phyloP scores from a whole-genome alignment of 208 protist genomes.

The Leishmania tarentolae region DNA sequence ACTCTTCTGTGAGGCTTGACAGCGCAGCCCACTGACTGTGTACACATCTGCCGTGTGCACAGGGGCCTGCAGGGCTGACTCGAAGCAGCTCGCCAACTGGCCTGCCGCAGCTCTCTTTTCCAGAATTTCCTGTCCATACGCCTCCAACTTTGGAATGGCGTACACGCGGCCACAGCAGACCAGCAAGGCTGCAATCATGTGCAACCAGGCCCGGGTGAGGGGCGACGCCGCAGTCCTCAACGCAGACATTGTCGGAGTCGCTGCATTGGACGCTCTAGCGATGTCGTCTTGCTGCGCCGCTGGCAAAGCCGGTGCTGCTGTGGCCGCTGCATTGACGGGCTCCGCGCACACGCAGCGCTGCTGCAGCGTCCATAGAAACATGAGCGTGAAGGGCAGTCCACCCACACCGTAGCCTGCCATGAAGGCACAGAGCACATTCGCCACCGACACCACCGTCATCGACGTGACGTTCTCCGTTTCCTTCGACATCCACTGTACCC shows the following conservation, averaged over 20 bases:
- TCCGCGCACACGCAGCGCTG: constrained; percentile 32
- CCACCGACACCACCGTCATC: constrained; percentile 58
- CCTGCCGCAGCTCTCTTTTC: constrained; percentile 36
- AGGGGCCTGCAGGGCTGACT: constrained; percentile 20
- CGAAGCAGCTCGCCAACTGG: constrained; percentile 54
- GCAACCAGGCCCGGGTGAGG: constrained; percentile 70
- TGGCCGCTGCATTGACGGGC: neutral
- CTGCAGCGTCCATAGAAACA: constrained; percentile 56
- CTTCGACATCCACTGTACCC: constrained; percentile 36
- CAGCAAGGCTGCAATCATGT: constrained; percentile 56
- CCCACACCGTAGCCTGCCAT: constrained; percentile 51
- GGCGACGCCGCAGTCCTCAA: constrained; percentile 30
- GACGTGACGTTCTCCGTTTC: constrained; percentile 38
- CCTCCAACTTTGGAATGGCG: constrained; percentile 40
- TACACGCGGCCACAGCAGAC: constrained; percentile 47
- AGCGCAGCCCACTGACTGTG: constrained; percentile 40
- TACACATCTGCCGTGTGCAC: constrained; percentile 23
- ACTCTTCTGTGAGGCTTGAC: constrained; percentile 31
- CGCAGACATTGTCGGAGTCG: constrained; percentile 14
- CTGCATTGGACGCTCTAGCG: constrained; percentile 8
- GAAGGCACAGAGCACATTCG: constrained; percentile 54
- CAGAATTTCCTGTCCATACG: constrained; percentile 60
- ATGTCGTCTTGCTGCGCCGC: constrained; percentile 9
- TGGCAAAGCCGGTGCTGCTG: neutral
- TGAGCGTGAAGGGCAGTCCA: constrained; percentile 58